Evolutionary conservation across 1,139 yeast species (phyloP), one percentile per base, ranked within the genome.

Genomic region (Candida neerlandica): DNA sequence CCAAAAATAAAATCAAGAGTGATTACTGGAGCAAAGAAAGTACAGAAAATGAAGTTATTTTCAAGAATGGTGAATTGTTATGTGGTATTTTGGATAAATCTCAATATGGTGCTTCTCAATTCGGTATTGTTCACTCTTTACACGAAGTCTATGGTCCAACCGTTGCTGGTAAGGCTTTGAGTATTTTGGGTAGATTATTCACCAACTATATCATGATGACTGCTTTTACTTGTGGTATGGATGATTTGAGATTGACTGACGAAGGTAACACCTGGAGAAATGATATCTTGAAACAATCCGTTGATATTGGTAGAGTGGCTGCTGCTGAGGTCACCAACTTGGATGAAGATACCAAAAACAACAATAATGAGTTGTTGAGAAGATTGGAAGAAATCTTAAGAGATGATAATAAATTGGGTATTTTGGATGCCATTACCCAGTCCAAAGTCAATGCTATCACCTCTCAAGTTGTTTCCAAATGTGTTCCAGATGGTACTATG

Each of bases 161-260:
- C 46, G 82, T 86, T 61, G 97, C 99, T 26, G 97, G 98, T 52
- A 85, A 89, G 64, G 81, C 95, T 9, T 77, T 95, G 49, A 87
- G 96, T 51, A 96, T 94, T 30, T 78, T 95, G 54, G 99, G 99
- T 56, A 82, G 99, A 64, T 77, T 95, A 51, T 94, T 95, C 73
- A 95, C 99, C 41, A 90, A 90, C 66, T 95, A 91, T 68, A 91
- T 87, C 61, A 94, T 88, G 82, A 81, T 84, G 75, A 87, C 90
- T 50, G 99, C 97, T 2, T 89, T 95, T 65, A 94, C 99, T 9
- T 95, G 99, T 84, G 99, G 99, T 80, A 95, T 95, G 99, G 99
- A 95, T 67, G 99, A 95, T 72, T 80, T 95, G 68, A 84, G 97
- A 66, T 80, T 95, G 59, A 94, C 98, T 21, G 82, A 71, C 5